Base-by-base conservation (phyloP, 2,329 filamentous ascomycete species). In the Onygenales sp. region DNA sequence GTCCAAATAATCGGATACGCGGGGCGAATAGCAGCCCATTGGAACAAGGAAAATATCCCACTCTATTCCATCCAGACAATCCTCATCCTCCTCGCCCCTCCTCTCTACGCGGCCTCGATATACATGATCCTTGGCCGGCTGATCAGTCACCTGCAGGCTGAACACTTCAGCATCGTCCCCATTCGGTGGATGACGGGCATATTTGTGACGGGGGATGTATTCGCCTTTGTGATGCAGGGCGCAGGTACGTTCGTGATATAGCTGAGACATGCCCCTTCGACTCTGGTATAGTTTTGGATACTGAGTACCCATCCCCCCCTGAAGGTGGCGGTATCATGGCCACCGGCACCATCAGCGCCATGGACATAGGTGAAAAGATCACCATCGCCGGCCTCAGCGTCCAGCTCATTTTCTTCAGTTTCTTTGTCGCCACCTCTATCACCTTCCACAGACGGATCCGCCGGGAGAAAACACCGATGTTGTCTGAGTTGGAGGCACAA, bases 331-430 rank as follows among this genome's bases (percentile, higher is more conserved):
- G 21, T 27, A 27, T 27, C 21, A 66, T 66, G 63, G 56, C 61
- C 0, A 52, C 57, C 17, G 58, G 60, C n/a, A 58, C 50, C 1
- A 56, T 50, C 7, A 51, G 54, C 36, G 53, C 55, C 27, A 60
- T 58, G 31, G 39, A 58, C 1, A 55, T 47, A 3, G 65, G 64
- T 8, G 58, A 63, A 47, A 54, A 61, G 13, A 68, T 84, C 48
- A 75, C 84, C n/a, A 65, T 84, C 7, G 75, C 59, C 1, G 82
- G 82, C 2, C 67, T 85, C 2, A 63, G 78, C 35, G 63, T 83
- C 13, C 82, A 85, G 61, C 71, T 85, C 27, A 41, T 79, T 43
- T 74, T 79, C 53, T 83, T 85, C 56, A 72, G 71, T 21, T 65
- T 83, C 38, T 85, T 85, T 60, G 64, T 79, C 38, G 53, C 74